Evolutionary conservation across 163 green algal species (phyloP).

Genomic region (Trebouxiophyceae sp.): DNA sequence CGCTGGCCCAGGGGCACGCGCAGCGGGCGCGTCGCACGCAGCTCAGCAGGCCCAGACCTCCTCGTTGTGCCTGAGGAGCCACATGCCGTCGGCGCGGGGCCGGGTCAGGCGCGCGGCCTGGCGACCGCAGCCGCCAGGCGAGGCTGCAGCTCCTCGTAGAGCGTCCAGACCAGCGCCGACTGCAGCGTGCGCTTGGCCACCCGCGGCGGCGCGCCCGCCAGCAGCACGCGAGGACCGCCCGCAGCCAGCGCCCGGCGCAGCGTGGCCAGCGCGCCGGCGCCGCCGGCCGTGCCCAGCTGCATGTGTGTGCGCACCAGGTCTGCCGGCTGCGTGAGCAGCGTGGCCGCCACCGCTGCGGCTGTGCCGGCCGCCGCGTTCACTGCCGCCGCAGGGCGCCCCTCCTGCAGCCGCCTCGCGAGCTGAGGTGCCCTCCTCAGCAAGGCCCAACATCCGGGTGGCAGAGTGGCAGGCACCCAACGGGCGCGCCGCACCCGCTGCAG

Average conservation of each 20-base stretch:
- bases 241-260: neutral
- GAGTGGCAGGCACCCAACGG: too few relatives aligned
- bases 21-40: too few relatives aligned
- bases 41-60: too few relatives aligned
- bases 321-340: slow-evolving; percentile 78
- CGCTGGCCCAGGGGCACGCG: too few relatives aligned
- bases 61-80: too few relatives aligned
- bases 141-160: slow-evolving; percentile 82
- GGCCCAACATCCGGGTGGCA: too few relatives aligned
- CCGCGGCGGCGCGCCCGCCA: slow-evolving; percentile 34
- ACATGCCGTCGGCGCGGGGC: too few relatives aligned
- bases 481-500: slow-evolving; percentile 16
- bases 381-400: slow-evolving; percentile 8
- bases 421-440: too few relatives aligned
- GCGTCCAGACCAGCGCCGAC: slow-evolving; percentile 85
- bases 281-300: slow-evolving; percentile 52
- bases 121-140: slow-evolving; percentile 28
- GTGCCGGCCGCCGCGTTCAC: slow-evolving; percentile 67
- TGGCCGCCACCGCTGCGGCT: slow-evolving; percentile 68
- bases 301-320: slow-evolving; percentile 81
- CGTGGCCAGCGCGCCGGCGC: neutral
- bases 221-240: slow-evolving; percentile 28
- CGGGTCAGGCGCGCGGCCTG: too few relatives aligned
- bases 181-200: slow-evolving; percentile 77
- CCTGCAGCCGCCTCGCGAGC: too few relatives aligned